phyloP scores from a whole-genome alignment of 495 filamentous ascomycete genomes.

The Cladorrhinum samala region DNA sequence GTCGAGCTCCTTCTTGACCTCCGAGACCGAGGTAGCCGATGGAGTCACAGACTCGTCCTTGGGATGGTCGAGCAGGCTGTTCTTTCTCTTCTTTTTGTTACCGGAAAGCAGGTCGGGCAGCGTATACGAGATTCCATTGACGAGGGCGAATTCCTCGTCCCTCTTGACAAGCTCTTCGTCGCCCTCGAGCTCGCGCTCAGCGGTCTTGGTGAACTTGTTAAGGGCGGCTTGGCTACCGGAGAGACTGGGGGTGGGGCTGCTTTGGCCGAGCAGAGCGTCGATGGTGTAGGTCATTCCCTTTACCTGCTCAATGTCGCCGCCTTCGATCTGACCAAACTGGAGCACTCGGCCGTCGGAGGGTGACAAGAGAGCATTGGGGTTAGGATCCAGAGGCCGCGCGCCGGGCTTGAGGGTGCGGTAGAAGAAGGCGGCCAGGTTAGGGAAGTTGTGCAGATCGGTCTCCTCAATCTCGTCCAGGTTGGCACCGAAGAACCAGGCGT shows the following conservation, averaged over 20 bases:
- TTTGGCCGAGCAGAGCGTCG: conserved; percentile 79
- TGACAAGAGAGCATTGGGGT: conserved; percentile 69
- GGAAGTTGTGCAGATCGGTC: conserved; percentile 78
- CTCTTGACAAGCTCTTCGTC: conserved; percentile 62
- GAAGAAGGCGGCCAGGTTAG: conserved; percentile 95
- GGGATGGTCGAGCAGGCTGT: conserved; percentile 23
- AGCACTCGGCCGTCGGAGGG: conserved; percentile 87
- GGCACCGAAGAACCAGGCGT: conserved; percentile 87
- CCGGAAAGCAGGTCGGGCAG: conserved; percentile 84
- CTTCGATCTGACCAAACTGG: conserved; percentile 86
- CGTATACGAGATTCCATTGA: conserved; percentile 97
- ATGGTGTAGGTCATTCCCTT: conserved; percentile 98
- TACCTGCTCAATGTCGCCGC: conserved; percentile 95
- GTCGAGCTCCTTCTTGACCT: conserved; percentile 80
- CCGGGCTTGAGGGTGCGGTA: conserved; percentile 91
- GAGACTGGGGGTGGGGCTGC: conserved; percentile 39
- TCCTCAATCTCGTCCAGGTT: conserved; percentile 86
- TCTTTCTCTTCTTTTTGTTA: conserved; percentile 31
- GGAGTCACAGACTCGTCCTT: conserved; percentile 45
- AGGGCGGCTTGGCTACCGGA: conserved; percentile 22
- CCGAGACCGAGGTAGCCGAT: conserved; percentile 64
- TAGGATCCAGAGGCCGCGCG: conserved; percentile 76
- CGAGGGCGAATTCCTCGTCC: conserved; percentile 86
- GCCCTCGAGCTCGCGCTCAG: conserved; percentile 19
- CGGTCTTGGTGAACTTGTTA: conserved; percentile 10